Evolutionary conservation across 371 early-diverging fungal species (phyloP), one percentile per base, ranked within the genome.

Genomic region (Thermomucor indicae-seudaticae): DNA sequence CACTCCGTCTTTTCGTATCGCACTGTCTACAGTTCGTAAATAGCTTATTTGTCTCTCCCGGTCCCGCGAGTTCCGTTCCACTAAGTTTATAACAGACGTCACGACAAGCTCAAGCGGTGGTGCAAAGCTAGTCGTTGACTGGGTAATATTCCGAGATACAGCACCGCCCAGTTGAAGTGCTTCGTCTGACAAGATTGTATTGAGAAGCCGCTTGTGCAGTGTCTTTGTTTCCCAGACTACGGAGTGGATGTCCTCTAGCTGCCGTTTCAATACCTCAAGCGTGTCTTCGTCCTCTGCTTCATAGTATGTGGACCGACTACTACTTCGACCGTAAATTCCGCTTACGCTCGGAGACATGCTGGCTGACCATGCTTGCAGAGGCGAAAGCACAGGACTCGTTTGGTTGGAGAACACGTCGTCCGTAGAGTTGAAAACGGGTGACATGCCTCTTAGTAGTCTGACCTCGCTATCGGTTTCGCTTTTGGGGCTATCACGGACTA

Each of bases 141-240:
- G n/a, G n/a, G n/a, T n/a, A n/a, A n/a, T n/a, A n/a, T n/a, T n/a
- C n/a, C n/a, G n/a, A n/a, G n/a, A n/a, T n/a, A n/a, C n/a, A 10
- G 37, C 37, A 37, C 37, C 32, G 32, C 32, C 40, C n/a, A n/a
- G n/a, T n/a, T 58, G 56, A n/a, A 62, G 59, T 38, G 56, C 64
- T 55, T 67, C 68, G 63, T 67, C 64, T 8, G 65, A 39, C 10
- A 66, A 35, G 17, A 70, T 42, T 0, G 70, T 67, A 49, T 70
- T 67, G 45, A 60, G 54, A 17, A 74, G 45, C 10, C 70, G 63
- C 49, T 74, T 73, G 38, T 67, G 70, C 30, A 65, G 58, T 24
- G 67, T 70, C 44, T 69, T 73, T n/a, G 70, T 70, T 47, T 73
- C 70, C 70, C 70, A 70, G 4, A 67, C 70, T 14, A 62, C 59